A percentile compares a stretch with the other conserved stretches of the same genome.
Evolutionary conservation across 1,284 basidiomycete genomes (phyloP).

Genomic region (Ceratobasidium sp.): DNA sequence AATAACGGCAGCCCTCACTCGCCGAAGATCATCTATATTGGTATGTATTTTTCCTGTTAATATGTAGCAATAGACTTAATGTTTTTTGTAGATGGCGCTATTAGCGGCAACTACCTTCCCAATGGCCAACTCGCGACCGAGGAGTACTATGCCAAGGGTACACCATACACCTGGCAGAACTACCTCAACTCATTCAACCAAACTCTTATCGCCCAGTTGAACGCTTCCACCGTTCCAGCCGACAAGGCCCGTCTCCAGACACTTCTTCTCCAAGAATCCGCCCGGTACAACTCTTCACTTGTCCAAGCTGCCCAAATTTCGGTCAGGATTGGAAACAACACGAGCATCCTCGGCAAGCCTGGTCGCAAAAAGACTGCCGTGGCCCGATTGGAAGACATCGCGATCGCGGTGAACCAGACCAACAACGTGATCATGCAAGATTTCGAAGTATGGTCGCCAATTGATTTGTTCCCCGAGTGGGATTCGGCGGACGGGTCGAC

Average conservation of each 20-base stretch:
- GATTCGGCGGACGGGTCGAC: slow-evolving; percentile 37
- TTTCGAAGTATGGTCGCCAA: slow-evolving; percentile 39
- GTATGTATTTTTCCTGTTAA: background rate
- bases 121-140: slow-evolving; percentile 42
- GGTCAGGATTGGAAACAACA: slow-evolving; percentile 37
- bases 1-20: slow-evolving; percentile 19
- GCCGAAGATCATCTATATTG: slow-evolving; percentile 36
- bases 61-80: background rate
- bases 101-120: slow-evolving; percentile 34
- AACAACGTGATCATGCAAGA: slow-evolving; percentile 38
- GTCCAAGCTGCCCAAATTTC: slow-evolving; percentile 32
- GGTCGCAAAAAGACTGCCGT: background rate
- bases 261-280: slow-evolving; percentile 27
- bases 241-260: slow-evolving; percentile 39
- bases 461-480: slow-evolving; percentile 42
- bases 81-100: slow-evolving; percentile 17
- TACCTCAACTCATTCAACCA: slow-evolving; percentile 42
- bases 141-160: slow-evolving; percentile 32
- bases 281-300: slow-evolving; percentile 37
- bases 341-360: slow-evolving; percentile 26
- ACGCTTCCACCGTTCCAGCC: slow-evolving; percentile 20
- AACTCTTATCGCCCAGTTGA: slow-evolving; percentile 24
- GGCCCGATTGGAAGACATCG: slow-evolving; percentile 27
- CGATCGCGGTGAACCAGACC: slow-evolving; percentile 38
- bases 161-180: slow-evolving; percentile 34